Conservation (phyloP, 257 asterid species). For the Plantago major region DNA sequence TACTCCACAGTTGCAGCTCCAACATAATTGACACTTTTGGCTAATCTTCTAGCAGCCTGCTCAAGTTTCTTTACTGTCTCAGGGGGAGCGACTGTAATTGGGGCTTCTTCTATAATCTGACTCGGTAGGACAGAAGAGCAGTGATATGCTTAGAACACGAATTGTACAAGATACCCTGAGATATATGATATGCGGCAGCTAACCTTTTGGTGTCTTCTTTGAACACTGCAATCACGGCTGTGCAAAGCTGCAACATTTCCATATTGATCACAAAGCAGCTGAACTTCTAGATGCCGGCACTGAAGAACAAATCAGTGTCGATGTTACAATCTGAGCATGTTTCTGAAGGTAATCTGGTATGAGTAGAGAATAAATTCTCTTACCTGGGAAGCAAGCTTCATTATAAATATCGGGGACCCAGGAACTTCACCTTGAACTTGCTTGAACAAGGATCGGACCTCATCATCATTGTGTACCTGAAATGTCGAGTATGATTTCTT, state of each 20-base stretch:
- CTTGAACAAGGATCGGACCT: conserved; percentile 90
- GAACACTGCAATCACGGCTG: conserved; percentile 99
- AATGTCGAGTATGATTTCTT: conserved; percentile 20
- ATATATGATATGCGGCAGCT: conserved; percentile 13
- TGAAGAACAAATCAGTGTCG: conserved; percentile 30
- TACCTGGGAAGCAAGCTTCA: conserved; percentile 99
- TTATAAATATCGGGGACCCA: conserved; percentile 95
- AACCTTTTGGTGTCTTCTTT: conserved; percentile 99
- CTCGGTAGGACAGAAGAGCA: conserved; percentile 17
- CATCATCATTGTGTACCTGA: conserved; percentile 95
- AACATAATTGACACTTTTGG: conserved; percentile 83
- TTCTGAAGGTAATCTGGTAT: neutral
- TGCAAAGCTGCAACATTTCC: conserved; percentile 99
- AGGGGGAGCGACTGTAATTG: conserved; percentile 87
- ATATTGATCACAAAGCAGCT: conserved; percentile 90
- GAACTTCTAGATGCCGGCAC: conserved; percentile 99
- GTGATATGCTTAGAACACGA: conserved; percentile 1
- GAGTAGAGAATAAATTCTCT: conserved; percentile 23
- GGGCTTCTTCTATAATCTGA: conserved; percentile 99
- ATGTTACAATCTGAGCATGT: conserved; percentile 23
- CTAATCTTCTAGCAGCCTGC: conserved; percentile 99
- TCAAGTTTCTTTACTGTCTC: conserved; percentile 88
- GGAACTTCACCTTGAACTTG: conserved; percentile 99
- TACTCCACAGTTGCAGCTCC: conserved; percentile 99
- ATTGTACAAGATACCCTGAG: conserved; percentile 14